These are phyloP conservation scores for Tricholoma flavovirens DNA, from an alignment of 768 basidiomycete species.

Conservation along the genomic window DNA sequence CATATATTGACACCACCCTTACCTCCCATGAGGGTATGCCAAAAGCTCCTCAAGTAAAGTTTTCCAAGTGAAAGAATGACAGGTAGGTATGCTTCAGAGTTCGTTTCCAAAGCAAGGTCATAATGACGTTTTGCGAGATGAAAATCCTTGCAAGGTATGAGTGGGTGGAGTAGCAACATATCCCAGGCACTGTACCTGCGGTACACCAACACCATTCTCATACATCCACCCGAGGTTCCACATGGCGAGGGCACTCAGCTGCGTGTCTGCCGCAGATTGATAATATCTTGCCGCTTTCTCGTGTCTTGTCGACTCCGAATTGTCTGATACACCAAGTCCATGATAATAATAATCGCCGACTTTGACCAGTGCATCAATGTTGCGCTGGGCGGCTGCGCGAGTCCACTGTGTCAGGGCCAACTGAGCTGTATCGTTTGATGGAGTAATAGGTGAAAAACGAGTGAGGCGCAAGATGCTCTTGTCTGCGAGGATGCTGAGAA, in stretches of 20 bases:
- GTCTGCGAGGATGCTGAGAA: conserved; percentile 35
- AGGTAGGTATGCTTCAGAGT: conserved; percentile 84
- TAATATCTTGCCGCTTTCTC: conserved; percentile 95
- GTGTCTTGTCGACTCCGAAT: conserved; percentile 56
- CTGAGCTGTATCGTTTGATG: conserved; percentile 76
- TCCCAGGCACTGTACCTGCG: conserved; percentile 46
- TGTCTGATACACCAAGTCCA: conserved; percentile 73
- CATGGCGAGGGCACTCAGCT: conserved; percentile 90
- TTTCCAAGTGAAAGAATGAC: conserved; percentile 78
- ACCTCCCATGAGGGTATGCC: conserved; percentile 75
- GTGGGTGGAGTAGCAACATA: neutral
- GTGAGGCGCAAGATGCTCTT: conserved; percentile 64
- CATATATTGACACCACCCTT: conserved; percentile 63
- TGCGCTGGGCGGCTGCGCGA: conserved; percentile 87
- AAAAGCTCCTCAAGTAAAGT: conserved; percentile 77
- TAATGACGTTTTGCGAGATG: conserved; percentile 96
- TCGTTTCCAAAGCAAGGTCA: conserved; percentile 83
- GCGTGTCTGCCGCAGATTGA: conserved; percentile 89
- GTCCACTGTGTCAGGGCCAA: conserved; percentile 92
- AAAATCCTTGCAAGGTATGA: conserved; percentile 60
- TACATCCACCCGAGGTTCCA: conserved; percentile 99
- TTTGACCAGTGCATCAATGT: conserved; percentile 96
- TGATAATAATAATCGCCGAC: conserved; percentile 97
- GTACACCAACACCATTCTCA: conserved; percentile 90
- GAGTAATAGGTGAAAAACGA: conserved; percentile 61